Evolutionary conservation across 257 asterid genomes (phyloP), one percentile per base, ranked within the genome.

Genomic region (Lantana camara): DNA sequence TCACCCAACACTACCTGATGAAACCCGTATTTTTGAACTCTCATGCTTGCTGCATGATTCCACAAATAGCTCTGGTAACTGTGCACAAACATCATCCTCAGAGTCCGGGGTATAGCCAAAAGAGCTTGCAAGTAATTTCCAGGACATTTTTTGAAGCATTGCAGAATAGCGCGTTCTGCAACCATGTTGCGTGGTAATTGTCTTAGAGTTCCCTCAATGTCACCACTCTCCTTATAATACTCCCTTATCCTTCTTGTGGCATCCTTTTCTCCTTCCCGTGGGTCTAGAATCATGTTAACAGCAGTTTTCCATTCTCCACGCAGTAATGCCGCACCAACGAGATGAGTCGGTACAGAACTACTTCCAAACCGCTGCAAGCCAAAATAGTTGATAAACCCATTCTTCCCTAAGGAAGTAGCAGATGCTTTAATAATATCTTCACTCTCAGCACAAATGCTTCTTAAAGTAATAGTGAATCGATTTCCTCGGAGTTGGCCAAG

Each of bases 311-410:
- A 93, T 72, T 93, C 97, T 62, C 98, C 98, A 38, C 94, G 94
- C 44, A 93, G 63, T 68, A 93, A 76, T 34, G 94, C 80, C 78
- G 96, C 96, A 64, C 98, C 98, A 70, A 93, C 76, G 34, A 72
- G 88, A 78, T 93, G 96, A 56, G 98, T 93, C 53, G 97, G 88
- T 50, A 93, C 76, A 73, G 95, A 89, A 78, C 98, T 75, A 79
- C 96, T 90, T 74, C 98, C 98, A 80, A 93, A 93, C 71, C 98
- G 84, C 98, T 93, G 98, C 83, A 93, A 79, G 60, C 98, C 97
- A 66, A 93, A 93, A 79, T 90, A 93, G 76, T 93, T 93, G 69
- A 93, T 81, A 69, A 93, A 93, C 23, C 97, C 98, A 71, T 79
- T 80, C 69, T 82, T 60, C 66, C 89, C 91, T 53, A 93, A 77